Base-by-base conservation (phyloP, 805 yeast species). In the Kuraishia hungarica region DNA sequence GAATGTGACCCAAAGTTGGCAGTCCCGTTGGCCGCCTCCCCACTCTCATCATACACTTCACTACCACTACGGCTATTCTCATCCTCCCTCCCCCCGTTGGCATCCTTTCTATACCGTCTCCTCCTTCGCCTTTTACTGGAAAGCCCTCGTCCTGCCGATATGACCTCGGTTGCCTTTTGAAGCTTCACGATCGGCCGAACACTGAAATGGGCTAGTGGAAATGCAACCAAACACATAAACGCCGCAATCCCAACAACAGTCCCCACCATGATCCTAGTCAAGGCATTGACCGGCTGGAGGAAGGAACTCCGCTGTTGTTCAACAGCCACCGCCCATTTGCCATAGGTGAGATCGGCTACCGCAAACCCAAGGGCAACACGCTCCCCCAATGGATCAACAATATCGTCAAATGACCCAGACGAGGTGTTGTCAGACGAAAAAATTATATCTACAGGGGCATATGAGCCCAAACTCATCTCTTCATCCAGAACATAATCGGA, bases 181-280 rank as follows among this genome's bases (percentile, higher is more conserved):
- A 91, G 74, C 56, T 84, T 78, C 49, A 89, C 79, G 56, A 91
- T 89, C 0, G 97, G 97, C 59, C 87, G 71, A 5, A 90, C 92
- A 39, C 92, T 90, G 75, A 84, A 87, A 57, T 88, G 90, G 0
- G 96, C 90, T 54, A 91, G 68, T 4, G 94, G 92, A 66, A 90
- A 80, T 0, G 97, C 89, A n/a, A 88, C 66, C 1, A 88, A 57
- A 60, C 88, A 82, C 75, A 89, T 82, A 58, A 86, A 79, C 0
- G 74, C 88, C 2, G 94, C 94, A 21, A 87, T 81, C 1, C 88
- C 96, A 46, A 91, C 72, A 23, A 88, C 89, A 1, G 88, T 85
- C 4, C 94, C 96, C 50, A 84, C 77, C 57, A 89, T 85, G 52
- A 91, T 86, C 59, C 81, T 81, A 1, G 84, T 77, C 48, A 91